Conservation (phyloP, 192 early-diverging fungal genomes). For the Entomortierella beljakovae region DNA sequence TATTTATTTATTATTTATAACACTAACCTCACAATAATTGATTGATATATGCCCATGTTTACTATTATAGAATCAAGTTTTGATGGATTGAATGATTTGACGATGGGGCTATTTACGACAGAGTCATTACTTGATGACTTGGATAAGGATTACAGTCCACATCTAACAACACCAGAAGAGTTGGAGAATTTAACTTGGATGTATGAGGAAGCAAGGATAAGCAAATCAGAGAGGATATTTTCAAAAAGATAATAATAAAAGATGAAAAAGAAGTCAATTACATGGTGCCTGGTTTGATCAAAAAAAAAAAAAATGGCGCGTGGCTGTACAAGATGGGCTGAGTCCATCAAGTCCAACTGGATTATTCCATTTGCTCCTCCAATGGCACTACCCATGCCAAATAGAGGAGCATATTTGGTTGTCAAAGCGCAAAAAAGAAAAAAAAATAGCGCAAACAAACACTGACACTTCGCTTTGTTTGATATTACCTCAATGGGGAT, state of each 20-base stretch:
- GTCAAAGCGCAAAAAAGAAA: too few species aligned
- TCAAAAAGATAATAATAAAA: background rate
- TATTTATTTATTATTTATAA: background rate
- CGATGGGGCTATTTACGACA: background rate
- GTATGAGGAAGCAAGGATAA: conserved; percentile 19
- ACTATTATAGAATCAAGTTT: background rate
- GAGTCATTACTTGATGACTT: background rate
- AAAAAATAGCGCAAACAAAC: too few species aligned
- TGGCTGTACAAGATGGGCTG: too few species aligned
- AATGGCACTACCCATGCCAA: too few species aligned
- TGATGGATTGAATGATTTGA: background rate
- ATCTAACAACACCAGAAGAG: conserved; percentile 16
- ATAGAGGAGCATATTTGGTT: too few species aligned
- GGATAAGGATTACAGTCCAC: background rate
- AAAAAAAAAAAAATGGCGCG: too few species aligned
- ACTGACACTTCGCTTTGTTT: too few species aligned
- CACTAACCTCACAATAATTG: background rate
- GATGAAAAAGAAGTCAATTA: too few species aligned
- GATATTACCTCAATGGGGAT: too few species aligned
- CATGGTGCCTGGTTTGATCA: too few species aligned
- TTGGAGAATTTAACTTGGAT: conserved; percentile 34
- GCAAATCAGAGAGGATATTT: conserved; percentile 11
- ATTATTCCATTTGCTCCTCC: too few species aligned
- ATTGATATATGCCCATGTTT: background rate
- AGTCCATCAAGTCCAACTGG: too few species aligned